These are phyloP conservation scores for Cronartium quercuum DNA, from an alignment of 1,284 basidiomycete species.

Conservation along the genomic window DNA sequence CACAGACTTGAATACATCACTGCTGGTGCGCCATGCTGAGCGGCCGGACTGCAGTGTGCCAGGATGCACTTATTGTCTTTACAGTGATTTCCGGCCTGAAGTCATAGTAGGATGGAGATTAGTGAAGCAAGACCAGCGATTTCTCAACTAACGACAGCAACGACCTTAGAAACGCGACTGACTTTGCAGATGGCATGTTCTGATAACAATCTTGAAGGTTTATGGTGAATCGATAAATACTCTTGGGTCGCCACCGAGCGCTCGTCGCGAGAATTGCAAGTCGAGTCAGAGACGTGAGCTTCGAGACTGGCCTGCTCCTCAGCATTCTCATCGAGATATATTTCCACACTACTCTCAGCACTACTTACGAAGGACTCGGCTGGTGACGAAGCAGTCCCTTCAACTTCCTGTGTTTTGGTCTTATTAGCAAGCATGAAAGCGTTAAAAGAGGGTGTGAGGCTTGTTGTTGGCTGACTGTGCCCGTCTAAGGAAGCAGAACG, in stretches of 20 bases:
- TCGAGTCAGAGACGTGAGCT: neutral
- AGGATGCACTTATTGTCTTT: neutral
- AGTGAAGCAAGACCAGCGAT: neutral
- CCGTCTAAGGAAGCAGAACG: too few species aligned
- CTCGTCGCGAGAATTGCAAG: neutral
- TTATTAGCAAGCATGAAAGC: too few species aligned
- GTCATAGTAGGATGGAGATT: too few species aligned
- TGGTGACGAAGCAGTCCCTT: neutral
- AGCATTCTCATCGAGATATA: neutral
- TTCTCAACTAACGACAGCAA: neutral
- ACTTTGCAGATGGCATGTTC: neutral
- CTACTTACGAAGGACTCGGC: neutral
- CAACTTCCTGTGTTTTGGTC: too few species aligned
- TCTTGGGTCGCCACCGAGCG: neutral
- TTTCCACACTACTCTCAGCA: neutral
- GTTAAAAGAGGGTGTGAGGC: too few species aligned
- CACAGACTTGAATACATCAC: too few species aligned
- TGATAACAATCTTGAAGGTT: neutral
- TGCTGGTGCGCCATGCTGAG: neutral
- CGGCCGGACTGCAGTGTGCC: neutral
- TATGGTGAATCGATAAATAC: neutral
- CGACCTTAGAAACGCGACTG: slow-evolving; percentile 2
- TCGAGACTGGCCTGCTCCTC: neutral
- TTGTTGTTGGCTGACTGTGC: too few species aligned
- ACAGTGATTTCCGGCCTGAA: neutral